phyloP scores from a whole-genome alignment of 352 stramenopile species.

The Phytophthora europaea region DNA sequence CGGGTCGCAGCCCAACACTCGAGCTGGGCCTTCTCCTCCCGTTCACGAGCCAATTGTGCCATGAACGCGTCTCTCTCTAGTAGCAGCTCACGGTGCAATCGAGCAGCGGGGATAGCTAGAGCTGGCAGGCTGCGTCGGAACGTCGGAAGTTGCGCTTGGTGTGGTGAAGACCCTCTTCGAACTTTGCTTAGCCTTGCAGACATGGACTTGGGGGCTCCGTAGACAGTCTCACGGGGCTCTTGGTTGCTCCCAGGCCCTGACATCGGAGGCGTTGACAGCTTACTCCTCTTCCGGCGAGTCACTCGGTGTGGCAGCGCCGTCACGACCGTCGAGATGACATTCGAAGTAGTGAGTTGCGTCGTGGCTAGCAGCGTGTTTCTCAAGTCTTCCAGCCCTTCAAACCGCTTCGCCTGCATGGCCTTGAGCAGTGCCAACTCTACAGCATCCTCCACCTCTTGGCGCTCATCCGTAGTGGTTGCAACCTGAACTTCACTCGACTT shows the following conservation, averaged over 20 bases:
- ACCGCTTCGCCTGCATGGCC: constrained; percentile 39
- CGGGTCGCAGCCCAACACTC: constrained; percentile 73
- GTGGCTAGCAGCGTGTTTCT: constrained; percentile 57
- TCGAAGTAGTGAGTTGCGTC: constrained; percentile 71
- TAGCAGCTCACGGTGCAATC: constrained; percentile 64
- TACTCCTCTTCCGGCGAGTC: constrained; percentile 19
- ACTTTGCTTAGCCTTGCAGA: constrained; percentile 49
- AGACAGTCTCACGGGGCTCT: constrained; percentile 34
- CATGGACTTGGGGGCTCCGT: constrained; percentile 36
- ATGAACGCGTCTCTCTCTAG: constrained; percentile 73
- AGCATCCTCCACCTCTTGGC: constrained; percentile 1
- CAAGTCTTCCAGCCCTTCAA: constrained; percentile 50
- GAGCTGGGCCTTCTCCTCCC: constrained; percentile 53
- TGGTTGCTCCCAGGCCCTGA: constrained; percentile 37
- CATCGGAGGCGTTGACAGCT: constrained; percentile 9
- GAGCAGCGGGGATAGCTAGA: constrained; percentile 54
- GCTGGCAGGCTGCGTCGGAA: constrained; percentile 65
- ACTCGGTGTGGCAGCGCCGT: constrained; percentile 39
- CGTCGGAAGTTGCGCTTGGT: constrained; percentile 58
- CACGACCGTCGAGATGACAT: constrained; percentile 72
- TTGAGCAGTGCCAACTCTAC: constrained; percentile 45
- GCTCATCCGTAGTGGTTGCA: background rate
- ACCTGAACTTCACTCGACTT: constrained; percentile 2
- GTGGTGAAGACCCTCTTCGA: constrained; percentile 31
- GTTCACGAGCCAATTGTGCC: constrained; percentile 60